Evolutionary conservation across 2,329 filamentous ascomycete genomes (phyloP).

Genomic region (Diaporthe australafricana): DNA sequence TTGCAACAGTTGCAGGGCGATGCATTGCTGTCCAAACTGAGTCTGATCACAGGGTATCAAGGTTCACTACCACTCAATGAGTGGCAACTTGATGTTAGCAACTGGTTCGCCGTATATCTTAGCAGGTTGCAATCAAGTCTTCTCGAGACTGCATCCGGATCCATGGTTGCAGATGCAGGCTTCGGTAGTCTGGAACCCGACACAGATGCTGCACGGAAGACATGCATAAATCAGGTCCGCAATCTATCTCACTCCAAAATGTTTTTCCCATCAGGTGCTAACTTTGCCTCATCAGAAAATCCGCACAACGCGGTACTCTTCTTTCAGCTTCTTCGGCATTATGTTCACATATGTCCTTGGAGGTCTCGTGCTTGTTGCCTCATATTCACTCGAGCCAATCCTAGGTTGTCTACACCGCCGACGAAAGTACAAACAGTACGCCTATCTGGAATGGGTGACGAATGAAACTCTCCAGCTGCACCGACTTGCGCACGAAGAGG

Average conservation of each 20-base stretch:
- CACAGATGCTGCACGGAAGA: slow-evolving; percentile 12
- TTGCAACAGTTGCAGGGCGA: not conserved
- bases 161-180: not conserved
- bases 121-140: slow-evolving; percentile 31
- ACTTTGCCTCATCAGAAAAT: no score
- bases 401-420: slow-evolving; percentile 33
- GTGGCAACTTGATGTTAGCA: slow-evolving; percentile 38
- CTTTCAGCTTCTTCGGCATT: slow-evolving; percentile 46
- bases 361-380: slow-evolving; percentile 37
- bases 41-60: slow-evolving; percentile 1
- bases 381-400: slow-evolving; percentile 38
- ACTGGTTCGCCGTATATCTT: slow-evolving; percentile 35
- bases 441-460: slow-evolving; percentile 42
- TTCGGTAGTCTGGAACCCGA: not conserved
- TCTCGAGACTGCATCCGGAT: slow-evolving; percentile 31
- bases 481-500: slow-evolving; percentile 43
- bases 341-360: slow-evolving; percentile 41
- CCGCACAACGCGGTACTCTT: slow-evolving; percentile 38
- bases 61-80: slow-evolving; percentile 32
- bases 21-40: slow-evolving; percentile 10
- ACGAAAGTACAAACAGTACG: slow-evolving; percentile 36
- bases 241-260: no score
- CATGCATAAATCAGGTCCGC: slow-evolving; percentile 29
- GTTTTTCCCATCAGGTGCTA: no score
- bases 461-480: slow-evolving; percentile 44